Conservation (phyloP, 768 basidiomycete species). For the Phlebiopsis gigantea region DNA sequence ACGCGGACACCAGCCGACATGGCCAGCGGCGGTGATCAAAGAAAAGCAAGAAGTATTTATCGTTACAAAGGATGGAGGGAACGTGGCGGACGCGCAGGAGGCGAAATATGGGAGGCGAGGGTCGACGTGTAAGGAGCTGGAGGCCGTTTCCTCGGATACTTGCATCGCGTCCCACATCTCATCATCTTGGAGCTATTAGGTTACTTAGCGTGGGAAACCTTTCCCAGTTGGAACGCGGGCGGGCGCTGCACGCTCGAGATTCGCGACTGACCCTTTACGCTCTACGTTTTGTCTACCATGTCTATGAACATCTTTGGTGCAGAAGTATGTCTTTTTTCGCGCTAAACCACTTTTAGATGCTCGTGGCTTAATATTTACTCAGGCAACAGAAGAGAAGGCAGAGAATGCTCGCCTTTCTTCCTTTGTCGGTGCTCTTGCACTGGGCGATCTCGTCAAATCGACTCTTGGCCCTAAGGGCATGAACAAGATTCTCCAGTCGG, state of each 20-base stretch:
- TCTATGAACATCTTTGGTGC: slow-evolving; percentile 69
- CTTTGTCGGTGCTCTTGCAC: slow-evolving; percentile 94
- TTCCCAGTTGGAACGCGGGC: background rate
- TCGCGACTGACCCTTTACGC: slow-evolving; percentile 1
- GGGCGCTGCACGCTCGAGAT: background rate
- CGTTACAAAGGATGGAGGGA: slow-evolving; percentile 6
- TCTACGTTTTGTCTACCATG: slow-evolving; percentile 31
- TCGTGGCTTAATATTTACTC: background rate
- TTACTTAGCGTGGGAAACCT: slow-evolving; percentile 9
- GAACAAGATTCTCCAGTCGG: slow-evolving; percentile 99
- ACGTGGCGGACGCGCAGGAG: slow-evolving; percentile 6
- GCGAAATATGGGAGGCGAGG: slow-evolving; percentile 3
- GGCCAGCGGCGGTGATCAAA: slow-evolving; percentile 2
- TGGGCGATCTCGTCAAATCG: slow-evolving; percentile 98
- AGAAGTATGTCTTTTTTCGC: slow-evolving; percentile 35
- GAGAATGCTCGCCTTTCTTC: slow-evolving; percentile 98
- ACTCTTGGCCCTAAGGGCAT: slow-evolving; percentile 99
- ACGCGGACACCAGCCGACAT: slow-evolving; percentile 54
- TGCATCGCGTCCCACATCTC: slow-evolving; percentile 3
- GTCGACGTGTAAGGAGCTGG: slow-evolving; percentile 13
- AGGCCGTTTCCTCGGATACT: slow-evolving; percentile 8
- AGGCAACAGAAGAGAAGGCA: slow-evolving; percentile 92
- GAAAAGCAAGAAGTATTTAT: background rate
- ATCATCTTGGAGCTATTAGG: background rate
- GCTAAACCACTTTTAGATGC: slow-evolving; percentile 5